Base-by-base conservation (phyloP, 768 basidiomycete species). In the Hypsizygus marmoreus region DNA sequence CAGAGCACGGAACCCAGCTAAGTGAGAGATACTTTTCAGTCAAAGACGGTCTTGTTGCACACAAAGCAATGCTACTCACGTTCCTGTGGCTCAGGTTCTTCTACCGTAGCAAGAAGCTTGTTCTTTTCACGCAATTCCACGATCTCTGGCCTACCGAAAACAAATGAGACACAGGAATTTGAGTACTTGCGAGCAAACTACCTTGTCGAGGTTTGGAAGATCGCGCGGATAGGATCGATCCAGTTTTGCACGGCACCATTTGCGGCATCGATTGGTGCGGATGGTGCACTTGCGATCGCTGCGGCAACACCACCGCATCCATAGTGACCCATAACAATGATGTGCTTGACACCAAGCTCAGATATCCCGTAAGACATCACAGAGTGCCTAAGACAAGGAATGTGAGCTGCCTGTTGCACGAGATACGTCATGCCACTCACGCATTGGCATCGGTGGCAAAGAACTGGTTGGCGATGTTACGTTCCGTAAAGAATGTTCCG, bases 301-400 rank as follows among this genome's bases (percentile, higher is more conserved):
- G 54, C 54, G 10, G 56, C 54, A 14, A 60, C 54, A 9, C 58
- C 58, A 7, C 54, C 58, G 28, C 58, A 60, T 7, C 58, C 58
- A 17, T 60, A 60, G 40, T 58, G 58, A 22, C 58, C 58, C 54
- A 60, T 55, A 13, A 60, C 47, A 9, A 60, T 46, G 22, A 60
- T 48, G 33, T 60, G 54, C 19, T 46, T 50, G 12, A 60, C 51
- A 11, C 45, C 49, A 3, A 58, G 43, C 11, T 42, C 39, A 3
- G 45, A 36, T 6, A 57, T 47, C 6, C 53, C 56, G 32, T 50
- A 59, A 10, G 50, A 42, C 17, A 59, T 41, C 10, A 55, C 53
- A 13, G 58, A 44, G 33, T 51, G 43, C 5, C 58, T 59, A 16
- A 19, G 32, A 3, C 30, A 38, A 9, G 7, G 9, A 17, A 12